Conservation (phyloP, 2,329 filamentous ascomycete species). For the Penicillium sp. region DNA sequence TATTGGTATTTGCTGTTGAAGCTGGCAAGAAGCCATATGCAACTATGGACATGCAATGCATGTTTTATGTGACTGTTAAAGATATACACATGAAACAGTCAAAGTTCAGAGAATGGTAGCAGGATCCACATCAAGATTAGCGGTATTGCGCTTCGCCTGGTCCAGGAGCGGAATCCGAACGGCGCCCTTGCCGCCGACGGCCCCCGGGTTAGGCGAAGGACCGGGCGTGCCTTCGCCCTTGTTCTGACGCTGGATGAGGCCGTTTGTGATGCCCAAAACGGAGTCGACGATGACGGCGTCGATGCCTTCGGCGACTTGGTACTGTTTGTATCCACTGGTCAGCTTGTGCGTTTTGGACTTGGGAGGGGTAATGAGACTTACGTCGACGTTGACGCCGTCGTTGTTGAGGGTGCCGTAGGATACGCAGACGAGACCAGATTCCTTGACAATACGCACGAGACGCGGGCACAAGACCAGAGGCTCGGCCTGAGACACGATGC, state of each 20-base stretch:
- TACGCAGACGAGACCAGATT: conserved; percentile 88
- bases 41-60: conserved; percentile 19
- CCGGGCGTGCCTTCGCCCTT: conserved; percentile 25
- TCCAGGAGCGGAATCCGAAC: conserved; percentile 30
- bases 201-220: conserved; percentile 22
- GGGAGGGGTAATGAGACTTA: conserved; percentile 44
- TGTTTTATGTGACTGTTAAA: conserved; percentile 3
- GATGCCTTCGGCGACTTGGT: conserved; percentile 91
- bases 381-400: conserved; percentile 78
- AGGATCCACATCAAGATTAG: conserved; percentile 6
- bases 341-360: background rate
- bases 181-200: conserved; percentile 14
- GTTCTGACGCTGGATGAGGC: conserved; percentile 59
- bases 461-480: conserved; percentile 86
- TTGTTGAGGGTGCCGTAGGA: conserved; percentile 94
- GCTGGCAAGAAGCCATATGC: conserved; percentile 12
- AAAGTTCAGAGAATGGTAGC: conserved; percentile 1
- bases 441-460: conserved; percentile 88
- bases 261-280: conserved; percentile 88
- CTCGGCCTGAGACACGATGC: conserved; percentile 84
- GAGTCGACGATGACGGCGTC: conserved; percentile 97
- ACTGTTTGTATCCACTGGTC: conserved; percentile 43
- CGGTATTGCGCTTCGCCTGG: conserved; percentile 20
- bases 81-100: conserved; percentile 2
- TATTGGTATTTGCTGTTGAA: conserved; percentile 22